These are phyloP conservation scores for Phytophthora cryptogea DNA, from an alignment of 352 stramenopile species.

Conservation along the genomic window DNA sequence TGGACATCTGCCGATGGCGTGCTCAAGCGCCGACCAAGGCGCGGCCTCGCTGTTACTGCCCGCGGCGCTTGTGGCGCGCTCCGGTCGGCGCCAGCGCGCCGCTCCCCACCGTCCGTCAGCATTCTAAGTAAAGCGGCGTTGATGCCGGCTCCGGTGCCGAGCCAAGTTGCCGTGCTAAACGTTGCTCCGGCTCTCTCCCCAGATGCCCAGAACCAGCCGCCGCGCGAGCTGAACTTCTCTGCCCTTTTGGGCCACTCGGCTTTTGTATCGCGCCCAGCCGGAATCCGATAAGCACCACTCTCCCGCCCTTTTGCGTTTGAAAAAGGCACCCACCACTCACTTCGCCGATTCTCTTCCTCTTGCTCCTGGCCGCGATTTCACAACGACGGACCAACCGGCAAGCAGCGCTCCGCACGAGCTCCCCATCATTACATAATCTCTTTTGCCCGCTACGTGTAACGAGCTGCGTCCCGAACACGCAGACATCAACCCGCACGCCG, in stretches of 20 bases:
- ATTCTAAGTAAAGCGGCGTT: background rate
- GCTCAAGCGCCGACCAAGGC: too few species aligned
- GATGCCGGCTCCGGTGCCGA: background rate
- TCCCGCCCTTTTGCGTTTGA: constrained; percentile 19
- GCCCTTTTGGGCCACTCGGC: background rate
- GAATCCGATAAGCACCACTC: constrained; percentile 38
- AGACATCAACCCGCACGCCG: constrained; percentile 10
- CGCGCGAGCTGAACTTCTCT: constrained; percentile 34
- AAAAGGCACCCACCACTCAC: constrained; percentile 16
- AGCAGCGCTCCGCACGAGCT: constrained; percentile 24
- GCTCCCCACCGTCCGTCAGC: constrained; percentile 2
- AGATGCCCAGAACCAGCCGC: constrained; percentile 31
- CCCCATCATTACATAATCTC: constrained; percentile 81
- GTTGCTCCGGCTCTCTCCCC: constrained; percentile 32
- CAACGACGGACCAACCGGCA: constrained; percentile 30
- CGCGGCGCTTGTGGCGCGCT: constrained; percentile 1
- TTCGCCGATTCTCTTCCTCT: constrained; percentile 7
- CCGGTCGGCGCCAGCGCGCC: constrained; percentile 3
- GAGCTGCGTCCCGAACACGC: constrained; percentile 27
- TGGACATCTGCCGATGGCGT: constrained; percentile 22
- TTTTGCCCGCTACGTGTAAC: constrained; percentile 57
- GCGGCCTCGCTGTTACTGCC: constrained; percentile 9
- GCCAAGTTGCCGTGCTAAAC: constrained; percentile 7
- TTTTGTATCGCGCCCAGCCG: constrained; percentile 29
- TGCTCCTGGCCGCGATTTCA: constrained; percentile 21